Evolutionary conservation across 345 rosid species (phyloP).

Genomic region (Sisymbrium altissimum): DNA sequence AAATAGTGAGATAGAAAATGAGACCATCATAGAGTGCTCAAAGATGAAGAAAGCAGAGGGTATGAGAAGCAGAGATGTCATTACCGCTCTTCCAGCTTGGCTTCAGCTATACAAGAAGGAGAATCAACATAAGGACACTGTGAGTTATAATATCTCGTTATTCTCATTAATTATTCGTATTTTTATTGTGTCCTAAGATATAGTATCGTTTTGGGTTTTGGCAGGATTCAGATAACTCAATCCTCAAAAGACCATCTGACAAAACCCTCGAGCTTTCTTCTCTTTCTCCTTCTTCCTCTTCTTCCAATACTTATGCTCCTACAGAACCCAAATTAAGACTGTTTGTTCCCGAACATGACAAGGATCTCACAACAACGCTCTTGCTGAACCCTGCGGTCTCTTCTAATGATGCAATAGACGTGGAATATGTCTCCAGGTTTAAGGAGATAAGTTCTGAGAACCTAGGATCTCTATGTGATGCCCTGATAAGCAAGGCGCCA

Average conservation of each 20-base stretch:
- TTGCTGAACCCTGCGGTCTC: slow-evolving; percentile 49
- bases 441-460: slow-evolving; percentile 50
- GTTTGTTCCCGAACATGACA: slow-evolving; percentile 35
- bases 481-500: slow-evolving; percentile 60
- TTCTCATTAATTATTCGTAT: not conserved
- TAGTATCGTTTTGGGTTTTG: not conserved
- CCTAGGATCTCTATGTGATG: slow-evolving; percentile 43
- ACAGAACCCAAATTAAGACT: slow-evolving; percentile 32
- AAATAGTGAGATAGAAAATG: slow-evolving; percentile 5
- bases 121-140: slow-evolving; percentile 29
- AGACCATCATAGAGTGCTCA: slow-evolving; percentile 1
- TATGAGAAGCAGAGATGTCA: slow-evolving; percentile 31
- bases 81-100: slow-evolving; percentile 66
- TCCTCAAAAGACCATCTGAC: slow-evolving; percentile 38
- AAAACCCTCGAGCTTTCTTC: slow-evolving; percentile 53
- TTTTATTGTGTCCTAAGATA: not conserved
- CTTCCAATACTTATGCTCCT: slow-evolving; percentile 33
- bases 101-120: slow-evolving; percentile 60
- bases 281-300: slow-evolving; percentile 53
- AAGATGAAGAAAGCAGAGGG: slow-evolving; percentile 21
- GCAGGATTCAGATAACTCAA: slow-evolving; percentile 45
- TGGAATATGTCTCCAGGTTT: slow-evolving; percentile 44
- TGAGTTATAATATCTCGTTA: slow-evolving; percentile 6
- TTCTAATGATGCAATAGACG: slow-evolving; percentile 52
- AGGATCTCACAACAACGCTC: slow-evolving; percentile 13